phyloP scores from a whole-genome alignment of 352 stramenopile species.

The Phytophthora multivora region DNA sequence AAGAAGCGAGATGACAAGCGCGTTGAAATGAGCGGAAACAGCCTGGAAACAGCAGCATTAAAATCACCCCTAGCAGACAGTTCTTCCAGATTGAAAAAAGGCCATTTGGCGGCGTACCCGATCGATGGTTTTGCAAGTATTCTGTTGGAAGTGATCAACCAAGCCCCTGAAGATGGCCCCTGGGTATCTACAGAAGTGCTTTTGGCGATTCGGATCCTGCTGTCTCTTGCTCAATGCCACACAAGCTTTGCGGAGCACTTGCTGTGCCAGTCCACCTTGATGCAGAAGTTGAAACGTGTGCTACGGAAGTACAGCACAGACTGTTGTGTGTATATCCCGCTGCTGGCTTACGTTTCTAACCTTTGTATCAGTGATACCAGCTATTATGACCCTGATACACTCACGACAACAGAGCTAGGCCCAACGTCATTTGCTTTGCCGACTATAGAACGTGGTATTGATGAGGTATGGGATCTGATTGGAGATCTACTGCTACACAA shows the following conservation, averaged over 20 bases:
- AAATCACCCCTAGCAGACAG: constrained; percentile 16
- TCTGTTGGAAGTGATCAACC: constrained; percentile 60
- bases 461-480: constrained; percentile 72
- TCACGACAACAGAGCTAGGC: constrained; percentile 2
- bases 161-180: constrained; percentile 23
- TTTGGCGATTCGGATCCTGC: constrained; percentile 52
- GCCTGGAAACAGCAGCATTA: constrained; percentile 13
- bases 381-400: constrained; percentile 49
- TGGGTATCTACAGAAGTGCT: constrained; percentile 48
- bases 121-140: constrained; percentile 47
- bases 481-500: constrained; percentile 61
- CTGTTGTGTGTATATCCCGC: constrained; percentile 54
- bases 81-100: constrained; percentile 9
- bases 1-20: constrained; percentile 50
- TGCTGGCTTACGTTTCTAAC: constrained; percentile 68
- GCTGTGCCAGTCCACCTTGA: constrained; percentile 32
- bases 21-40: constrained; percentile 17
- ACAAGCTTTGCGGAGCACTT: constrained; percentile 54
- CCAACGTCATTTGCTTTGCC: constrained; percentile 42
- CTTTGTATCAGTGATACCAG: constrained; percentile 62
- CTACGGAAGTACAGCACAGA: constrained; percentile 52
- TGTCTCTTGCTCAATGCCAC: constrained; percentile 63
- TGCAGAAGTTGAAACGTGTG: constrained; percentile 50
- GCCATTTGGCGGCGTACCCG: constrained; percentile 4
- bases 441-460: constrained; percentile 35